Evolutionary conservation across 306 rosid genomes (phyloP).

Genomic region (Prinsepia uniflora): DNA sequence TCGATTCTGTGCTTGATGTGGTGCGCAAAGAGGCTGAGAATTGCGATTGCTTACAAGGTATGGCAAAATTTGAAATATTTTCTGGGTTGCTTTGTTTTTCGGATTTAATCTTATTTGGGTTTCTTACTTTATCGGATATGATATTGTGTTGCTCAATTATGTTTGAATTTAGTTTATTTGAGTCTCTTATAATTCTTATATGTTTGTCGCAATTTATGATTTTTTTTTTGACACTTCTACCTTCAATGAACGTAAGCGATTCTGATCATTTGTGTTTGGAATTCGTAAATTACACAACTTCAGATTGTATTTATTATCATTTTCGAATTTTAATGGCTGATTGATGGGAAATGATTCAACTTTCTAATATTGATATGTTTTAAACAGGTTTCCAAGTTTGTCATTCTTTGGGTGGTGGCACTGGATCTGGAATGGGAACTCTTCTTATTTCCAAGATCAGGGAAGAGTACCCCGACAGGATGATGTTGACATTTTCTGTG

Average conservation of each 20-base stretch:
- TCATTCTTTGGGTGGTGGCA: conserved; percentile 58
- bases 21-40: conserved; percentile 52
- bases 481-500: conserved; percentile 54
- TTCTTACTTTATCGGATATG: not conserved
- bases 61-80: not conserved
- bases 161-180: not conserved
- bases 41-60: conserved; percentile 55
- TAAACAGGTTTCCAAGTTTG: conserved; percentile 48
- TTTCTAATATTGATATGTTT: not conserved
- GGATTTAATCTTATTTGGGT: not conserved
- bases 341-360: not conserved
- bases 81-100: not conserved
- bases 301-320: not conserved
- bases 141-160: not conserved
- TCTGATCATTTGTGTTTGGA: too few relatives aligned
- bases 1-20: conserved; percentile 50
- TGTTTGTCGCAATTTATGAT: not conserved
- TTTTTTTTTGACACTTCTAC: not conserved
- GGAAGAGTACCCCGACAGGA: conserved; percentile 58
- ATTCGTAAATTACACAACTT: too few relatives aligned
- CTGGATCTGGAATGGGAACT: conserved; percentile 59
- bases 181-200: not conserved
- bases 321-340: not conserved
- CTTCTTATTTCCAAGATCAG: conserved; percentile 55
- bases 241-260: too few relatives aligned